Evolutionary conservation across 2,329 filamentous ascomycete species (phyloP), one percentile per base, ranked within the genome.

Genomic region (Botrytis aclada): DNA sequence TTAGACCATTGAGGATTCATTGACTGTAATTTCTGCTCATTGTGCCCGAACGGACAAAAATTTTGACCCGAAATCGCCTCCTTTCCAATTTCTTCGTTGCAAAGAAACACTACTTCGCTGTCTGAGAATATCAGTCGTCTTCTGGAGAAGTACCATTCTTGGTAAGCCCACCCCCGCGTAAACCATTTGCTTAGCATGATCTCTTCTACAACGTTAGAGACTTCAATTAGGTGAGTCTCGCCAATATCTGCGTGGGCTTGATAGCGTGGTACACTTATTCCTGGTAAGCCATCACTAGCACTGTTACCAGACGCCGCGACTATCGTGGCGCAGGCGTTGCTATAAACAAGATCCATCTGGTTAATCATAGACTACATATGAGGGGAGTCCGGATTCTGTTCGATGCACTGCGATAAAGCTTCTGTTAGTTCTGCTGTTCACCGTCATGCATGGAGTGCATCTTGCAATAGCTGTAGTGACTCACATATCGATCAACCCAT

Each of bases 151-250:
- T 51, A 51, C 47, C 47, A 51, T 51, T 51, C 22, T 51, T 51
- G 47, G 22, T 51, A 51, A 51, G 47, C n/a, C 47, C 47, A 51
- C 10, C 10, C 47, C 1, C 47, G 47, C 1, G 22, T 51, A 3
- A 2, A 0, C 47, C 47, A 51, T 0, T 51, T 14, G 22, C 47
- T 51, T 22, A 12, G 10, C 1, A 12, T 5, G 22, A 51, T 51
- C 0, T 25, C 47, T 0, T 0, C 10, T 6, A 1, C 47, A n/a
- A n/a, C 47, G 4, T 51, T 14, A 3, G 47, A 1, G 10, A 14
- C 22, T n/a, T n/a, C 22, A n/a, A 51, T n/a, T 4, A 51, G 47
- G 10, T 51, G 10, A 22, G 10, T 51, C 22, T 51, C 10, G 47
- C 47, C 47, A 51, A 51, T 1, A 0, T 0, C 10, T 51, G 47